phyloP scores from a whole-genome alignment of 805 yeast genomes.

The Yarrowia sp. region DNA sequence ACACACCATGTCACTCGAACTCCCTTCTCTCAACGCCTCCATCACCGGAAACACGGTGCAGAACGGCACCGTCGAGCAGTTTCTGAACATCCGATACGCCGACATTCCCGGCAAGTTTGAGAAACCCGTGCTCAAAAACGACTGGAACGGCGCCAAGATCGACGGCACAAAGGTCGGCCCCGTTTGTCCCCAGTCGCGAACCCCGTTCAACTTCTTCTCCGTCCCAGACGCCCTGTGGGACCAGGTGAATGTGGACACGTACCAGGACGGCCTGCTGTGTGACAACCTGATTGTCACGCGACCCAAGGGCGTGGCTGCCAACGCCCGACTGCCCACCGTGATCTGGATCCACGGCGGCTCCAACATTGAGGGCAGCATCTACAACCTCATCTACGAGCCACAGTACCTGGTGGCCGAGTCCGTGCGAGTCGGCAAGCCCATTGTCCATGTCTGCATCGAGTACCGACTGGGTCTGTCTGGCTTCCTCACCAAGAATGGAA shows the following conservation, averaged over 20 bases:
- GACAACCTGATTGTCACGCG: slow-evolving; percentile 36
- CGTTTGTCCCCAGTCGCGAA: neutral
- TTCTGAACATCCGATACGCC: slow-evolving; percentile 9
- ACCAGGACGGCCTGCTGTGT: slow-evolving; percentile 36
- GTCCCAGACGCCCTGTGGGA: slow-evolving; percentile 75
- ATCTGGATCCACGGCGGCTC: slow-evolving; percentile 44
- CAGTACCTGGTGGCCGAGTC: slow-evolving; percentile 32
- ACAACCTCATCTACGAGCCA: slow-evolving; percentile 35
- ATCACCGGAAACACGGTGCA: slow-evolving; percentile 1
- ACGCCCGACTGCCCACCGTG: slow-evolving; percentile 37
- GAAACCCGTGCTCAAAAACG: neutral
- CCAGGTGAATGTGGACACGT: slow-evolving; percentile 44
- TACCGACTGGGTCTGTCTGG: slow-evolving; percentile 43
- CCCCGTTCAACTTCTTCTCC: slow-evolving; percentile 44
- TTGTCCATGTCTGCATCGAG: slow-evolving; percentile 41
- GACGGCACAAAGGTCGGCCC: slow-evolving; percentile 9
- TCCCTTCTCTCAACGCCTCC: neutral
- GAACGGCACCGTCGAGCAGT: slow-evolving; percentile 3
- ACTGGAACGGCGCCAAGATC: slow-evolving; percentile 1
- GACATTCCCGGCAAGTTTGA: slow-evolving; percentile 15
- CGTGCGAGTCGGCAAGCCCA: slow-evolving; percentile 31
- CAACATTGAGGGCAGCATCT: slow-evolving; percentile 38
- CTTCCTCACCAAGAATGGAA: slow-evolving; percentile 41
- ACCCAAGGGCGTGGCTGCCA: slow-evolving; percentile 27
- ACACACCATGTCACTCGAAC: neutral